Base-by-base conservation (phyloP, 345 rosid genomes). In the Balakata baccata region DNA sequence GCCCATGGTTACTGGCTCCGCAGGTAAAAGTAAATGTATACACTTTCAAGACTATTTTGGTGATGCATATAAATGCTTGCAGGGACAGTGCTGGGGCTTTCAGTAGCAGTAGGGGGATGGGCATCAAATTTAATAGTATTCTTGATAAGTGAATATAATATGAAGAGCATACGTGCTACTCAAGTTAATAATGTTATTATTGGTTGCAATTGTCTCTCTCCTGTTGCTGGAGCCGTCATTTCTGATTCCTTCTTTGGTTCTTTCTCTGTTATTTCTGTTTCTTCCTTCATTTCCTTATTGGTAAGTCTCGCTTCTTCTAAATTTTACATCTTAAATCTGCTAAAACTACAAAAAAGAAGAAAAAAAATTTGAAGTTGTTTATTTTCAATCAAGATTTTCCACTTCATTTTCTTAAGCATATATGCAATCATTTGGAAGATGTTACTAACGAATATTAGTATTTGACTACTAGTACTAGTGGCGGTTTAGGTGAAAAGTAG, bases 161-260 rank as follows among this genome's bases (percentile, higher is more conserved):
- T 59, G 10, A 56, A 58, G 20, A 70, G 54, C 65, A 70, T 70
- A 3, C n/a, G 16, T 9, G 74, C 74, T 39, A 45, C 74, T 56
- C 74, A 70, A 34, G 47, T 70, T 34, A 56, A 58, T 47, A 57
- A 57, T 22, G 54, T 70, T 3, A 12, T 57, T 34, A 18, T 39
- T 58, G 74, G 74, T 43, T 70, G 58, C 25, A 61, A 17, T 6
- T 50, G 62, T 56, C 47, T 80, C 17, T 38, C 75, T 11, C 79
- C 83, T 0, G 34, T 80, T 20, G 20, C 69, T 23, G 83, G 74
- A 71, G 76, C 83, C 2, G 38, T 80, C 34, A 4, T 75, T 7
- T 74, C 77, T 6, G 83, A 80, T 45, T 71, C 80, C 20, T 75
- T 75, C 9, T 29, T 29, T 29, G 74, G 74, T 11, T 75, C 71